Base-by-base conservation (phyloP, 2,329 filamentous ascomycete genomes). In the Pleurostoma richardsiae region DNA sequence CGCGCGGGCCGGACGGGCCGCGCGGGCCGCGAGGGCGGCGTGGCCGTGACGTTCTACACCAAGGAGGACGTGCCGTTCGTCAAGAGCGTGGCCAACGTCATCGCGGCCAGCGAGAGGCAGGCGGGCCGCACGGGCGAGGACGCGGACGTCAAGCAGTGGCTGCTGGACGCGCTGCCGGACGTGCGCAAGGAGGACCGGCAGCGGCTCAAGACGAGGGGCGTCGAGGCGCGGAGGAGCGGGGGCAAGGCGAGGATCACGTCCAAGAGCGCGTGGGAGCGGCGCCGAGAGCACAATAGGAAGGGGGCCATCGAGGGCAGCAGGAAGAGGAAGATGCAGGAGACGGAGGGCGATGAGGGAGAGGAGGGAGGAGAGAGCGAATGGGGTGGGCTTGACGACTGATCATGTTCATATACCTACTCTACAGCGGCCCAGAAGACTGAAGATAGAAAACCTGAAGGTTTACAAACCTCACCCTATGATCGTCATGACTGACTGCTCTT, bases 21-120 rank as follows among this genome's bases (percentile, higher is more conserved):
- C 27, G 94, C 91, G 0, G 94, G 94, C 0, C 80, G 91, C 28
- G 82, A 88, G 58, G 91, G 91, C 26, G 94, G 94, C 42, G 80
- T 96, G 4, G 91, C 90, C 0, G 86, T 99, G 2, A 99, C 94
- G 0, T 86, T 96, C 49, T 99, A 96, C 67, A 97, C 92, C 0
- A 90, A 94, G 64, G 94, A 96, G 51, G 94, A 99, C 60, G 86
- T 97, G 4, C 86, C 88, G 0, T 90, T 78, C 48, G 82, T 99
- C 48, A 95, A 92, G 71, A 88, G 83, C 52, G 88, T 99, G 29
- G 94, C 91, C 31, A 96, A 96, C 59, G 88, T 97, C 31, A 96
- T 99, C 53, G 81, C 87, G 0, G 80, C 82, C 27, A 90, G 86
- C 54, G 88, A 96, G 67, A 87, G 83, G 65, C 78, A 90, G 58